These are phyloP conservation scores for Leccinum angustisporum DNA, from an alignment of 1,284 basidiomycete species.

Conservation along the genomic window DNA sequence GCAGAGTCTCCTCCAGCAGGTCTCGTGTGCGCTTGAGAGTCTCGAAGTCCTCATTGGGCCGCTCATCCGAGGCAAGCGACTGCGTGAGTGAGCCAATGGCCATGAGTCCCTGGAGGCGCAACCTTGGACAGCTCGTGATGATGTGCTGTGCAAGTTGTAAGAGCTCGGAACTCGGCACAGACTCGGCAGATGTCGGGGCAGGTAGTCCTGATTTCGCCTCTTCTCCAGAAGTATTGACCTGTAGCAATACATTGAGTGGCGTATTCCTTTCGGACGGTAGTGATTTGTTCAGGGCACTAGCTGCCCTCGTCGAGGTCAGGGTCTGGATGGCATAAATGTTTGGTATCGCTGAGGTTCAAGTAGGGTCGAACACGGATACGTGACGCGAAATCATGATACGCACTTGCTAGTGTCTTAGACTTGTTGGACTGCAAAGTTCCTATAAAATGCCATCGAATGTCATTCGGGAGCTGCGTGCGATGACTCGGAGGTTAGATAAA, in stretches of 20 bases:
- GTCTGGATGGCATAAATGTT: slow-evolving; percentile 92
- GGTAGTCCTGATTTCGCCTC: slow-evolving; percentile 85
- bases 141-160: slow-evolving; percentile 72
- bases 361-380: slow-evolving; percentile 6
- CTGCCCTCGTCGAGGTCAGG: slow-evolving; percentile 84
- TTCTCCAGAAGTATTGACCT: slow-evolving; percentile 95
- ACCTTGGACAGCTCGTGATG: slow-evolving; percentile 67
- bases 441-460: slow-evolving; percentile 97
- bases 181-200: slow-evolving; percentile 40
- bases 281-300: slow-evolving; percentile 80
- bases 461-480: slow-evolving; percentile 63
- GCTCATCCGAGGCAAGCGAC: slow-evolving; percentile 55
- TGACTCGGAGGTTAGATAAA: slow-evolving; percentile 10
- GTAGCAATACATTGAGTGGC: slow-evolving; percentile 71
- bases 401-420: slow-evolving; percentile 85
- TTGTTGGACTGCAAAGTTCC: slow-evolving; percentile 96
- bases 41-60: slow-evolving; percentile 85
- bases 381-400: slow-evolving; percentile 3
- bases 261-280: slow-evolving; percentile 51
- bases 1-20: slow-evolving; percentile 49
- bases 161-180: slow-evolving; percentile 47
- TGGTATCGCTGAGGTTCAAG: slow-evolving; percentile 63
- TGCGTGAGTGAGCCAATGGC: slow-evolving; percentile 88
- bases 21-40: slow-evolving; percentile 65
- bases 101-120: slow-evolving; percentile 88